phyloP scores from a whole-genome alignment of 345 rosid genomes.

The Murraya paniculata region DNA sequence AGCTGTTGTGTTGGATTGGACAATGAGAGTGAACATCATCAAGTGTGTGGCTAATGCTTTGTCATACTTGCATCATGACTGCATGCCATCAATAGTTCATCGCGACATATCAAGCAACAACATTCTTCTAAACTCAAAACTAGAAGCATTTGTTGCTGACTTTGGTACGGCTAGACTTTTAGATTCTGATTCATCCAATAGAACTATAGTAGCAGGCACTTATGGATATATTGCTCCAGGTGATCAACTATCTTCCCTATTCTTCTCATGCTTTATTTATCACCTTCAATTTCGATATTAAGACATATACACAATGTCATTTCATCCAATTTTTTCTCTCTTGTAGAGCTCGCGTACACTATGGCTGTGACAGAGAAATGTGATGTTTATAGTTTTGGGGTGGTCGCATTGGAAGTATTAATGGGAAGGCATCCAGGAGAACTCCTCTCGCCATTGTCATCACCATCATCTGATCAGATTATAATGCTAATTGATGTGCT shows the following conservation, averaged over 20 bases:
- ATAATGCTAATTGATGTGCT: too few species aligned
- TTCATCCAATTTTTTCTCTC: not conserved
- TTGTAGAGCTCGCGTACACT: not conserved
- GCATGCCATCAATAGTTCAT: too few species aligned
- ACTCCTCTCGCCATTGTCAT: too few species aligned
- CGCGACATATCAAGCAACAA: too few species aligned
- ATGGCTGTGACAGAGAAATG: not conserved
- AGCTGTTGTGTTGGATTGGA: conserved; percentile 20
- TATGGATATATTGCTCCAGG: conserved; percentile 20
- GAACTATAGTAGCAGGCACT: conserved; percentile 9
- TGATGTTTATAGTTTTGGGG: too few species aligned
- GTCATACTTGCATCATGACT: too few species aligned
- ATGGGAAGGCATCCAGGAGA: too few species aligned
- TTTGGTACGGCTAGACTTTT: conserved; percentile 16
- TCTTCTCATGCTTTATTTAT: not conserved
- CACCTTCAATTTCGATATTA: not conserved
- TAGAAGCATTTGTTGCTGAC: not conserved
- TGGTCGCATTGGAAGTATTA: too few species aligned
- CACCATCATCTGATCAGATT: too few species aligned
- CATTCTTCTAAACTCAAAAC: too few species aligned
- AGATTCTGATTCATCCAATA: conserved; percentile 13
- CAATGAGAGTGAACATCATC: conserved; percentile 9
- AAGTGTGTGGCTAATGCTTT: conserved; percentile 9
- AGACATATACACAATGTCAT: not conserved
- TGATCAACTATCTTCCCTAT: not conserved